These are phyloP conservation scores for Hypsizygus ulmarius DNA, from an alignment of 1,284 basidiomycete species.

Conservation along the genomic window DNA sequence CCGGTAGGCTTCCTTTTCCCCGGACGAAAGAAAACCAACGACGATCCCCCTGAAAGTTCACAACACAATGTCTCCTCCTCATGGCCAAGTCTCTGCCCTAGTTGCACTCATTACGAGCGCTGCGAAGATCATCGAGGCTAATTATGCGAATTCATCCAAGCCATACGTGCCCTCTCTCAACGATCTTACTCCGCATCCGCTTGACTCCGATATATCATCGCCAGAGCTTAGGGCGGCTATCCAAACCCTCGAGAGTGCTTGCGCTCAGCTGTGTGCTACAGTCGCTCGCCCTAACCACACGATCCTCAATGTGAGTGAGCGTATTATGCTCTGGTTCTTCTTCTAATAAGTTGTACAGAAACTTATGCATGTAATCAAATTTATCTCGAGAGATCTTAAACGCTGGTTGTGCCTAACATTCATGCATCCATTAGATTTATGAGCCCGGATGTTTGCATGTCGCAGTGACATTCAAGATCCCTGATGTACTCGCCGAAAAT, in stretches of 20 bases:
- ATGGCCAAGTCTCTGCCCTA: slow-evolving; percentile 10
- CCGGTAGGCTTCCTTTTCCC: no score
- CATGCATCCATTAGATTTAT: no score
- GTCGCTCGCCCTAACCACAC: slow-evolving; percentile 25
- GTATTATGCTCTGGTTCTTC: neutral
- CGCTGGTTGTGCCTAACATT: no score
- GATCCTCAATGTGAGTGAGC: slow-evolving; percentile 17
- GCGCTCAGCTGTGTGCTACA: slow-evolving; percentile 24
- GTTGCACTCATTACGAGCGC: slow-evolving; percentile 18
- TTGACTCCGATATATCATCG: slow-evolving; percentile 21
- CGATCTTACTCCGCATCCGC: slow-evolving; percentile 24
- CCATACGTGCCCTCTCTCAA: slow-evolving; percentile 25
- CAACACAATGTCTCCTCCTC: neutral
- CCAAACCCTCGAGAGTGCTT: slow-evolving; percentile 28
- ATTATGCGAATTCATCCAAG: slow-evolving; percentile 11
- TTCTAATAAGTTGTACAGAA: neutral
- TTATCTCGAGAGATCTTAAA: no score
- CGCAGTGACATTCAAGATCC: slow-evolving; percentile 23
- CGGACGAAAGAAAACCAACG: no score
- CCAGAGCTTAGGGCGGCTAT: slow-evolving; percentile 22
- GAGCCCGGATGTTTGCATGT: slow-evolving; percentile 15
- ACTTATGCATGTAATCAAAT: no score
- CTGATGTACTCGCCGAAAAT: slow-evolving; percentile 30
- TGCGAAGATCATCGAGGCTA: slow-evolving; percentile 14
- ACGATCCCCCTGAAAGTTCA: neutral